Percentiles rank a stretch among this genome's conserved stretches.
Conservation (phyloP, 192 early-diverging fungal species). For the Entomortierella beljakovae region DNA sequence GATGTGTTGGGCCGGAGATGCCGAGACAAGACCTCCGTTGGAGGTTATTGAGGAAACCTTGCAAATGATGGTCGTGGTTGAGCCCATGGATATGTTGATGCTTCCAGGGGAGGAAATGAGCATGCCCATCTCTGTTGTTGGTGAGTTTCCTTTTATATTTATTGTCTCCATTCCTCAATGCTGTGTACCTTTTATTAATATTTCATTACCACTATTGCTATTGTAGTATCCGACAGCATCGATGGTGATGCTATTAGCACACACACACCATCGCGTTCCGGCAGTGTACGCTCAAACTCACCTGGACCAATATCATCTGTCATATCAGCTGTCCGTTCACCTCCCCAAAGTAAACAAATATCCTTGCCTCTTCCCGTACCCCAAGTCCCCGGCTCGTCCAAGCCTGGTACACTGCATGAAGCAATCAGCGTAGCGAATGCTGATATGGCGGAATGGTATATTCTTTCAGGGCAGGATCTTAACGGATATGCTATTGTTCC, state of each 20-base stretch:
- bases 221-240: conserved; percentile 38
- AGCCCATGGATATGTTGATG: conserved; percentile 54
- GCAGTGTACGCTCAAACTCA: conserved; percentile 40
- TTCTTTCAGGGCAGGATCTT: conserved; percentile 48
- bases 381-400: background rate
- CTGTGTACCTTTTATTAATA: background rate
- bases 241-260: conserved; percentile 35
- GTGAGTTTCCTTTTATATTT: conserved; percentile 14
- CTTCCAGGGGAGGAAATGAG: conserved; percentile 43
- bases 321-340: background rate
- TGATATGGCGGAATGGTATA: conserved; percentile 50
- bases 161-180: background rate
- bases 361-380: background rate
- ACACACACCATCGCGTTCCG: conserved; percentile 22
- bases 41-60: conserved; percentile 49
- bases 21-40: conserved; percentile 28
- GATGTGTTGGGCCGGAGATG: conserved; percentile 48
- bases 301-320: too few relatives aligned
- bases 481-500: conserved; percentile 48
- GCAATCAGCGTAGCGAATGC: conserved; percentile 43
- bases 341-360: background rate
- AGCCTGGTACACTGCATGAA: conserved; percentile 32
- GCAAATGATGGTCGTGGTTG: conserved; percentile 48
- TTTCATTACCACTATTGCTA: background rate
- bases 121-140: conserved; percentile 32